Base-by-base conservation (phyloP, 306 rosid species). In the Senna siamea region DNA sequence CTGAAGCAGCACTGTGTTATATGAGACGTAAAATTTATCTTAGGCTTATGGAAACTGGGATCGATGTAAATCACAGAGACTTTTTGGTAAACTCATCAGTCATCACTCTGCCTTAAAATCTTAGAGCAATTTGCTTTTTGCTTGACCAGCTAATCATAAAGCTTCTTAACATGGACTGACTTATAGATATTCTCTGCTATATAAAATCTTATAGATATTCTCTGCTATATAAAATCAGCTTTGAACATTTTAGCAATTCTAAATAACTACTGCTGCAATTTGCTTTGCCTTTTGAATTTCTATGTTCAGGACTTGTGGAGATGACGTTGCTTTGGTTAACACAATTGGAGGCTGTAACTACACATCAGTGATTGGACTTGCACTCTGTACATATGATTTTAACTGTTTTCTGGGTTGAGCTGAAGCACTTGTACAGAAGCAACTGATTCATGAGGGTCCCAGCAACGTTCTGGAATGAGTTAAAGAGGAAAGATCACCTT, bases 1-100 rank as follows among this genome's bases (percentile, higher is more conserved):
- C 92, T 30, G 92, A 85, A 87, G 87, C 89, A 38, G 87, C 80
- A 20, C 69, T 85, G 46, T 71, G 93, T 64, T 80, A 77, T 58
- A 57, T 77, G 78, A 86, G 80, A 74, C 83, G 81, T 54, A 85
- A 73, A 83, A 77, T 78, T 50, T 53, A 66, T 69, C 78, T 74
- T 19, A 73, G 77, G 70, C 78, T 80, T 51, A 81, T 75, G 89
- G 80, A 86, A 77, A 72, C 77, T 74, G 85, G 89, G 46, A 50
- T 70, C 66, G 86, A 82, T 70, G 52, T 63, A 52, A 80, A 72
- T 63, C 81, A 68, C 66, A 46, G 69, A 41, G 66, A 76, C 64
- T 69, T 60, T 63, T 41, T 72, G 89, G 87, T 83, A 72, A 66
- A 34, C 66, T 58, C 73, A 72, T 54, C 79, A 34, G 60, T 58